phyloP scores from a whole-genome alignment of 768 basidiomycete species.

The Lactarius quietus region DNA sequence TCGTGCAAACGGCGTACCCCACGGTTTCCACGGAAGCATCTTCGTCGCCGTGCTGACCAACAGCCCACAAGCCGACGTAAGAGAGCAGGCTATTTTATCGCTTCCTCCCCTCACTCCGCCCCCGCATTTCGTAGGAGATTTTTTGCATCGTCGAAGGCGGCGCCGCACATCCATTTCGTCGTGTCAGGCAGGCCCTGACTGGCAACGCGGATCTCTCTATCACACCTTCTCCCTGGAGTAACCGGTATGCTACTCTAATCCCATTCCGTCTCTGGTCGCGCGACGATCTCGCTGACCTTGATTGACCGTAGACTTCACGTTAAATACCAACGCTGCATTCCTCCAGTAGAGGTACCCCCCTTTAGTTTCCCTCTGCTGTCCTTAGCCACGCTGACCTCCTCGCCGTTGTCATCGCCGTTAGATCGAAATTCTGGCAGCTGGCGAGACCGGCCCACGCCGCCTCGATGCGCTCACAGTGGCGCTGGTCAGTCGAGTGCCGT shows the following conservation, averaged over 20 bases:
- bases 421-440: slow-evolving; percentile 83
- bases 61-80: slow-evolving; percentile 60
- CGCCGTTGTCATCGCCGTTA: slow-evolving; percentile 30
- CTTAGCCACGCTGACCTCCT: background rate
- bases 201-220: slow-evolving; percentile 61
- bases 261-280: slow-evolving; percentile 5
- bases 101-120: slow-evolving; percentile 24
- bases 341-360: slow-evolving; percentile 64
- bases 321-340: slow-evolving; percentile 72
- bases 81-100: slow-evolving; percentile 29
- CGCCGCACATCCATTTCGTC: slow-evolving; percentile 68
- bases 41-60: slow-evolving; percentile 68
- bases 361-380: background rate
- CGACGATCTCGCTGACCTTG: slow-evolving; percentile 19
- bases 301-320: slow-evolving; percentile 56
- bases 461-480: slow-evolving; percentile 66
- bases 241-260: slow-evolving; percentile 49
- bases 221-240: slow-evolving; percentile 81
- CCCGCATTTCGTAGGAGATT: slow-evolving; percentile 76
- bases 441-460: slow-evolving; percentile 74
- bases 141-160: slow-evolving; percentile 80
- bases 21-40: slow-evolving; percentile 79
- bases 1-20: slow-evolving; percentile 53
- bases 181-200: slow-evolving; percentile 70
- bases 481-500: slow-evolving; percentile 67